These are phyloP conservation scores for Mytilinidion resinicola DNA, from an alignment of 495 filamentous ascomycete genomes.

Conservation along the genomic window DNA sequence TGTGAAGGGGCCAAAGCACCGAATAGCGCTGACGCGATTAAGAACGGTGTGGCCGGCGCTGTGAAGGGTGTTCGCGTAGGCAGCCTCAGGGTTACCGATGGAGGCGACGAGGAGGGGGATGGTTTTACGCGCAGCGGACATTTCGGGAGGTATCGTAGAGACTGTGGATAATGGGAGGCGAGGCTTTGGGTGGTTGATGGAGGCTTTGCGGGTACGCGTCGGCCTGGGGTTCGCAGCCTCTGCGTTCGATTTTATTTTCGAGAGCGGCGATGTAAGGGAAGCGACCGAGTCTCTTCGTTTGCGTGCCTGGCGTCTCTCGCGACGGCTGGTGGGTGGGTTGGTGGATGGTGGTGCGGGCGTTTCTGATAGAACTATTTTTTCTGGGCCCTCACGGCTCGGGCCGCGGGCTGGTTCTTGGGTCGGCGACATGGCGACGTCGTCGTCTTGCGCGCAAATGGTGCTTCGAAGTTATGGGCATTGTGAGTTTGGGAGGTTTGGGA, in stretches of 20 bases:
- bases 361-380: not conserved
- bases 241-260: not conserved
- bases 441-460: not conserved
- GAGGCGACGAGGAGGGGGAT: constrained; percentile 60
- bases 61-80: constrained; percentile 68
- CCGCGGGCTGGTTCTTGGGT: not conserved
- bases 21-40: constrained; percentile 22
- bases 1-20: constrained; percentile 45
- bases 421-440: not conserved
- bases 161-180: not conserved
- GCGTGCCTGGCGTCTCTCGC: not conserved
- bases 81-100: constrained; percentile 59
- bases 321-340: not conserved
- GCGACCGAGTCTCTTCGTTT: not conserved
- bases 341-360: not conserved
- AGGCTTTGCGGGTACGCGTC: not conserved
- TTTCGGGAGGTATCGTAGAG: not conserved
- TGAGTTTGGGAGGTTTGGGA: not conserved
- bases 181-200: not conserved
- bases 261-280: not conserved
- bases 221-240: not conserved
- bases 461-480: not conserved
- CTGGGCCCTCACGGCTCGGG: not conserved
- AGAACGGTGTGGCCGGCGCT: constrained; percentile 72
- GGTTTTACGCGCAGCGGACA: constrained; percentile 5